Conservation (phyloP, 352 stramenopile species). For the Phytopythium chamaehyphon region DNA sequence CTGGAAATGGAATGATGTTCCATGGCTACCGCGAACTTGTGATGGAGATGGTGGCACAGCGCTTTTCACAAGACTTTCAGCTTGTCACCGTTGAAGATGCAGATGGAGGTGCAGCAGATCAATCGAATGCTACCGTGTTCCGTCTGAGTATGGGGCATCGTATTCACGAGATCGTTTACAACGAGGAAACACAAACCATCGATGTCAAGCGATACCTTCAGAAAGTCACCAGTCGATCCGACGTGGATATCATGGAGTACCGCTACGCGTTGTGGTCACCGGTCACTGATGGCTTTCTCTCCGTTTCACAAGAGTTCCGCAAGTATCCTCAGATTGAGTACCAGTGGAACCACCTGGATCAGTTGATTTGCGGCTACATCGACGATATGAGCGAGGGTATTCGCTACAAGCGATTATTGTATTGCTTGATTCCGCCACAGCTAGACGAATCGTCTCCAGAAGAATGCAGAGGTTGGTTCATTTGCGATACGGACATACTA, state of each 20-base stretch:
- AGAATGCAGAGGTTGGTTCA: not conserved
- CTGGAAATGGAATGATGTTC: constrained; percentile 50
- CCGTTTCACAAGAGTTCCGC: constrained; percentile 72
- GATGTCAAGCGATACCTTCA: constrained; percentile 85
- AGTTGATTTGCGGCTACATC: constrained; percentile 84
- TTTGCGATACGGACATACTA: not conserved
- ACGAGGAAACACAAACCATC: constrained; percentile 81
- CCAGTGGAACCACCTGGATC: constrained; percentile 83
- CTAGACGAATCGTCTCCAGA: constrained; percentile 20
- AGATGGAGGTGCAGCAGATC: constrained; percentile 18
- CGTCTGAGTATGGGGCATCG: constrained; percentile 84
- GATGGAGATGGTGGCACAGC: constrained; percentile 83
- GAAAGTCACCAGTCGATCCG: constrained; percentile 48
- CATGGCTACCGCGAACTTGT: constrained; percentile 76
- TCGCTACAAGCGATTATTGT: constrained; percentile 76
- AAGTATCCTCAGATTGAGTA: constrained; percentile 82
- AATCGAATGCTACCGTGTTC: constrained; percentile 40
- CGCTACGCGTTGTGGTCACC: constrained; percentile 77
- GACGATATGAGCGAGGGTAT: constrained; percentile 85
- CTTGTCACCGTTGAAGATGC: constrained; percentile 62
- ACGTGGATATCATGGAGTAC: constrained; percentile 83
- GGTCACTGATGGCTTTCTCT: constrained; percentile 55
- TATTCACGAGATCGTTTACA: constrained; percentile 87
- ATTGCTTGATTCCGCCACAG: constrained; percentile 60
- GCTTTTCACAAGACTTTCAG: constrained; percentile 85